Percentiles rank a stretch among this genome's conserved stretches.
phyloP scores from a whole-genome alignment of 345 rosid species.

The Eutrema yunnanense region DNA sequence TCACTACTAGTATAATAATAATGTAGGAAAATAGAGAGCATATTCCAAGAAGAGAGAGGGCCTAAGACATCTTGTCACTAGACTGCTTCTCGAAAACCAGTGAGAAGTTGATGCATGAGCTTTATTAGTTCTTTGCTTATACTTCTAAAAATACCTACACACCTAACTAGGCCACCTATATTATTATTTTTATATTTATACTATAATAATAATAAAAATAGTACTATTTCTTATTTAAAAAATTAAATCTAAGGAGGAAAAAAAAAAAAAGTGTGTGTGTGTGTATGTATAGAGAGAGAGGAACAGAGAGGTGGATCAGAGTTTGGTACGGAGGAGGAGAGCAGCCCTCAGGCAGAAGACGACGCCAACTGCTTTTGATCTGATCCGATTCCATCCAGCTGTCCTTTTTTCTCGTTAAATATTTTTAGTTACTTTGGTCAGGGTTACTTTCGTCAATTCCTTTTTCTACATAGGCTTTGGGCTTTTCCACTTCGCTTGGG shows the following conservation, averaged over 20 bases:
- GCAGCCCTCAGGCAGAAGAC: slow-evolving; percentile 25
- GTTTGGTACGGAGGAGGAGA: slow-evolving; percentile 19
- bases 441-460: background rate
- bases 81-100: slow-evolving; percentile 17
- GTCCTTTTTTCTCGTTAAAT: slow-evolving; percentile 11
- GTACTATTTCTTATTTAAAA: no score
- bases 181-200: background rate
- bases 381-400: slow-evolving; percentile 22
- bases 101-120: slow-evolving; percentile 2
- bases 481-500: background rate
- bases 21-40: background rate
- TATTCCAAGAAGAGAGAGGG: slow-evolving; percentile 23
- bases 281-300: background rate
- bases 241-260: no score
- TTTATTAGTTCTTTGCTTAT: slow-evolving; percentile 7
- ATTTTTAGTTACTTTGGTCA: slow-evolving; percentile 6
- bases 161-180: slow-evolving; percentile 3
- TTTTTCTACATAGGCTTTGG: background rate
- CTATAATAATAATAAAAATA: background rate
- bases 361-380: slow-evolving; percentile 19
- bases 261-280: background rate
- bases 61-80: slow-evolving; percentile 21
- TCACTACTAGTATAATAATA: background rate
- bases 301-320: slow-evolving; percentile 25
- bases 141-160: slow-evolving; percentile 3